Conservation (phyloP, 2,329 filamentous ascomycete genomes). For the Fusarium algeriense region DNA sequence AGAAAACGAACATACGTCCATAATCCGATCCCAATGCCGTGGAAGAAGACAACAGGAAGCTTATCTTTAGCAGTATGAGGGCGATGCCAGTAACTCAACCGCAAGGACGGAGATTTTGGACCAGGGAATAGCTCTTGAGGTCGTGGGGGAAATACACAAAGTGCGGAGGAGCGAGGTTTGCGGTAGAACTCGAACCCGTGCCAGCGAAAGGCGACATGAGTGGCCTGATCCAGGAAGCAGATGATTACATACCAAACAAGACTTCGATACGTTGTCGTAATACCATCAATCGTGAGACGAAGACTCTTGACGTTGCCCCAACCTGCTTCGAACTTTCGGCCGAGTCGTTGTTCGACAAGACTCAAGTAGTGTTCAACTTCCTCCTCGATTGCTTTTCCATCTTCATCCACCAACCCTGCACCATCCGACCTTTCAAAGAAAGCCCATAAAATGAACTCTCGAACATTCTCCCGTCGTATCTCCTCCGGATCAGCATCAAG, state of each 20-base stretch:
- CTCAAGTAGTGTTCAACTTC: slow-evolving; percentile 63
- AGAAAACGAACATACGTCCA: slow-evolving; percentile 72
- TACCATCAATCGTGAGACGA: slow-evolving; percentile 74
- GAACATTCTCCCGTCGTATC: slow-evolving; percentile 75
- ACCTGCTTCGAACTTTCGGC: slow-evolving; percentile 64
- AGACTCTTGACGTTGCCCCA: slow-evolving; percentile 67
- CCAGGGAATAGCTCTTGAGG: slow-evolving; percentile 61
- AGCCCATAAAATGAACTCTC: slow-evolving; percentile 76
- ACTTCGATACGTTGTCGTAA: slow-evolving; percentile 71
- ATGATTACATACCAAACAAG: slow-evolving; percentile 73
- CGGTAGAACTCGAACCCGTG: slow-evolving; percentile 66
- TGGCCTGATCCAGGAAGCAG: slow-evolving; percentile 66
- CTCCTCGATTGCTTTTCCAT: slow-evolving; percentile 49
- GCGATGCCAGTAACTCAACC: slow-evolving; percentile 74
- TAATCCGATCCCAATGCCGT: slow-evolving; percentile 78
- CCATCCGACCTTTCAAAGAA: slow-evolving; percentile 66
- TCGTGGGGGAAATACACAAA: slow-evolving; percentile 69
- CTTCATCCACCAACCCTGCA: slow-evolving; percentile 9
- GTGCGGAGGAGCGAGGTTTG: slow-evolving; percentile 42
- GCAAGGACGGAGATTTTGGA: slow-evolving; percentile 60
- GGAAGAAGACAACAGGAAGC: slow-evolving; percentile 74
- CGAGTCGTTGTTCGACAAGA: slow-evolving; percentile 66
- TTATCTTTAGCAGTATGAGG: slow-evolving; percentile 64
- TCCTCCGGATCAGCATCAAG: slow-evolving; percentile 68
- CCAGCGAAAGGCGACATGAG: slow-evolving; percentile 59